Conservation (phyloP, 108 stramenopile genomes). For the Seminavis robusta region DNA sequence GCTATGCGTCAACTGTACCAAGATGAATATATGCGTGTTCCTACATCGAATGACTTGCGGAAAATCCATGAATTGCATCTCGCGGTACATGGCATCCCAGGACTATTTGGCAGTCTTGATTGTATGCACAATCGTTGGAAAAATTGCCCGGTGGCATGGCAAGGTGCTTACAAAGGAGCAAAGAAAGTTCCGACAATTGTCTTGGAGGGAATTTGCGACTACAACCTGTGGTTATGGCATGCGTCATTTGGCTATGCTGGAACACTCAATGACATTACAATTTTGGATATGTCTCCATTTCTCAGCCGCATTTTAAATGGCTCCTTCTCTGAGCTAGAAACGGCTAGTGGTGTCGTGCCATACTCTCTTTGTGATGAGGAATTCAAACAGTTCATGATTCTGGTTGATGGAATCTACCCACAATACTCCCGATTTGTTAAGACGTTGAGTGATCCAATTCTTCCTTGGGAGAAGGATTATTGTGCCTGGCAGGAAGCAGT, state of each 20-base stretch:
- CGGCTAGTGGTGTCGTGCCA: conserved; percentile 3
- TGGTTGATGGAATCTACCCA: too few relatives aligned
- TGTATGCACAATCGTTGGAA: conserved; percentile 18
- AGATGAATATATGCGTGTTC: neutral
- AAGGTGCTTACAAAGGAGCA: too few relatives aligned
- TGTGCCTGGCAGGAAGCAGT: conserved; percentile 18
- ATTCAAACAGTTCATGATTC: conserved; percentile 13
- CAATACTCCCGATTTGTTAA: conserved; percentile 22
- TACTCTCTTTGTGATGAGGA: conserved; percentile 7
- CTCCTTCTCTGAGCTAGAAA: neutral
- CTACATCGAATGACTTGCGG: neutral
- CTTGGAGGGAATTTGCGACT: conserved; percentile 16
- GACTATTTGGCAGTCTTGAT: conserved; percentile 17
- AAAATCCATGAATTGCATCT: conserved; percentile 1
- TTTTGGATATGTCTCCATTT: conserved; percentile 5
- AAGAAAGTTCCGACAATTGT: conserved; percentile 8
- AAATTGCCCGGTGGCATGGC: conserved; percentile 13
- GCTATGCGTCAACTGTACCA: conserved; percentile 1
- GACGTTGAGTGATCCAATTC: conserved; percentile 3
- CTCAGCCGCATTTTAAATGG: neutral
- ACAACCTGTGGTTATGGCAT: conserved; percentile 27
- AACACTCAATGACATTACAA: too few relatives aligned
- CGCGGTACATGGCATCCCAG: neutral
- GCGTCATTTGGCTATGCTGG: too few relatives aligned
- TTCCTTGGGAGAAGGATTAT: neutral